Evolutionary conservation across 2,329 filamentous ascomycete genomes (phyloP).

Genomic region (Botryosphaeria dothidea): DNA sequence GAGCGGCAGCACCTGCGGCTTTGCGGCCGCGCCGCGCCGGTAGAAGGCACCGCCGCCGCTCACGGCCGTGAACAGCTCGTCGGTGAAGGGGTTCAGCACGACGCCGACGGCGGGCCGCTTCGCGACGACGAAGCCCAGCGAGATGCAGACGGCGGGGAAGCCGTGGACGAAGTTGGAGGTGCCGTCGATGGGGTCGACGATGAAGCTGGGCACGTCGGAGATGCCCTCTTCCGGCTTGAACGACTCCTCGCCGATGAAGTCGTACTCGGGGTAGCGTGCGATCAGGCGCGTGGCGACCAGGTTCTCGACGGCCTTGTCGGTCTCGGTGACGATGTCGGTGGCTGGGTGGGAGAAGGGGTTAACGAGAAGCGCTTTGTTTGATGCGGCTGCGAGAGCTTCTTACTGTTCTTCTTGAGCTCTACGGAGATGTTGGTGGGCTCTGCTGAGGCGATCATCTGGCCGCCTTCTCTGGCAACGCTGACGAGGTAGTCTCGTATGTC

Average conservation of each 20-base stretch:
- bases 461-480: not conserved
- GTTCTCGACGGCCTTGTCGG: slow-evolving; percentile 10
- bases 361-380: not conserved
- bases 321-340: slow-evolving; percentile 12
- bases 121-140: not conserved
- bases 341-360: not conserved
- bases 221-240: not conserved
- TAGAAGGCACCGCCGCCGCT: not conserved
- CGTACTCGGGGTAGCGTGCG: not conserved
- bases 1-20: not conserved
- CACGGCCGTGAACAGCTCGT: not conserved
- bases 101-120: slow-evolving; percentile 1
- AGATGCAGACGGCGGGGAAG: not conserved
- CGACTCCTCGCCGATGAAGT: slow-evolving; percentile 8
- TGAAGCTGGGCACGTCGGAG: not conserved
- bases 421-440: not conserved
- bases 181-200: slow-evolving; percentile 16
- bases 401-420: not conserved
- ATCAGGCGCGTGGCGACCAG: slow-evolving; percentile 2
- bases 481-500: slow-evolving; percentile 8
- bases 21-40: not conserved
- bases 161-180: slow-evolving; percentile 3
- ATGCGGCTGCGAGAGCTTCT: too few relatives aligned
- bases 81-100: slow-evolving; percentile 3
- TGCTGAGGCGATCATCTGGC: not conserved